Conservation (phyloP, 2,329 filamentous ascomycete genomes). For the Cladobotryum mycophilum region DNA sequence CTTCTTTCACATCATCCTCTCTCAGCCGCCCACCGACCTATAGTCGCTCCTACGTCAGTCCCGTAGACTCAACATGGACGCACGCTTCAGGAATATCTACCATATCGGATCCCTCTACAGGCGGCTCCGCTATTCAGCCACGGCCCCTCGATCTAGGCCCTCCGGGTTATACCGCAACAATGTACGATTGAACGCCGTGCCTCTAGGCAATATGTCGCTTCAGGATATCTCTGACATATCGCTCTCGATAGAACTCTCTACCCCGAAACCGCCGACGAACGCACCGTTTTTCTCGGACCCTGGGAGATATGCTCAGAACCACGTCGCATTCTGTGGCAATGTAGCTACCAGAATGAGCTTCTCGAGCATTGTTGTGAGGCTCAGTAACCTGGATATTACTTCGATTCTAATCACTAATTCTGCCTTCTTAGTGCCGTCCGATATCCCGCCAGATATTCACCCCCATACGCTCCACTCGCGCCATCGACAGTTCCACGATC, state of each 20-base stretch:
- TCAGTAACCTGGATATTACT: not conserved
- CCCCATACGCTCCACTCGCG: constrained; percentile 45
- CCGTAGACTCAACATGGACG: constrained; percentile 40
- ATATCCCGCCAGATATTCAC: constrained; percentile 37
- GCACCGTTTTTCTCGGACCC: constrained; percentile 46
- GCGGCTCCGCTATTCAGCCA: constrained; percentile 27
- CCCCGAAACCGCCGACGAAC: constrained; percentile 42
- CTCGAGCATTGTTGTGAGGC: constrained; percentile 45
- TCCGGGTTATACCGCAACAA: constrained; percentile 48
- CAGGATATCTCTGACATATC: constrained; percentile 17
- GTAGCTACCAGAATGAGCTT: constrained; percentile 45
- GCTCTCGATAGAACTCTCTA: constrained; percentile 38
- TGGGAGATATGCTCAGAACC: constrained; percentile 45
- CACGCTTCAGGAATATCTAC: constrained; percentile 38
- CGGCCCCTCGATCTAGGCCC: constrained; percentile 45
- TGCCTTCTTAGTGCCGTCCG: constrained; percentile 36
- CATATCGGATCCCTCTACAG: constrained; percentile 37
- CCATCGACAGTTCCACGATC: constrained; percentile 45
- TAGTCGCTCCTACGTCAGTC: constrained; percentile 36
- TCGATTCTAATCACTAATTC: constrained; percentile 5
- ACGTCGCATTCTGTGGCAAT: constrained; percentile 46
- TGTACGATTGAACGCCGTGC: constrained; percentile 29
- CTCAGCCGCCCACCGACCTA: constrained; percentile 36
- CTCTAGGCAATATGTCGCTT: not conserved
- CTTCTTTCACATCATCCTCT: constrained; percentile 43